phyloP scores from a whole-genome alignment of 2,329 filamentous ascomycete species.

The Nothophoma quercina region DNA sequence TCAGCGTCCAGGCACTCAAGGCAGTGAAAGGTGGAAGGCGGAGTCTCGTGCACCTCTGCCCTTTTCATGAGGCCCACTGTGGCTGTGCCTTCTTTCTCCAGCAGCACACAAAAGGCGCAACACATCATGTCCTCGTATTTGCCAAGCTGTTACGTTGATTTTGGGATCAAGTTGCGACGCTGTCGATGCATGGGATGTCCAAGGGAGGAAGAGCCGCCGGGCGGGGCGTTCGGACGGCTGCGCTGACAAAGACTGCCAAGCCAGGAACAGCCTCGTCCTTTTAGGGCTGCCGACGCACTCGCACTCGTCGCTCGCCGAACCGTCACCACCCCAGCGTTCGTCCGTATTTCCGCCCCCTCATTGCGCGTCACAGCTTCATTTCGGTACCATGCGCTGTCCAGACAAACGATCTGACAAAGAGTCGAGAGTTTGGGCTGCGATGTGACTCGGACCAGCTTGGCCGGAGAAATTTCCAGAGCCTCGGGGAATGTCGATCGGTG shows the following conservation, averaged over 20 bases:
- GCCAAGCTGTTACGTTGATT: too few relatives aligned
- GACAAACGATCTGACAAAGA: neutral
- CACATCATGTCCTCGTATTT: too few relatives aligned
- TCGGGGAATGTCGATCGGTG: neutral
- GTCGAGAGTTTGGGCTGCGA: neutral
- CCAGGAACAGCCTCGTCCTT: neutral
- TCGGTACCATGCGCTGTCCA: neutral
- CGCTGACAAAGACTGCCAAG: neutral
- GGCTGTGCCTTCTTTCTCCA: neutral
- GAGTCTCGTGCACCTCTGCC: neutral
- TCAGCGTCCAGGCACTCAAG: neutral
- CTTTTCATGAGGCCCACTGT: neutral
- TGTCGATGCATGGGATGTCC: too few relatives aligned
- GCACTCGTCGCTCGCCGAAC: neutral
- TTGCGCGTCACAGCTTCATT: neutral
- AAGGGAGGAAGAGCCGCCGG: too few relatives aligned
- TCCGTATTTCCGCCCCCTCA: neutral
- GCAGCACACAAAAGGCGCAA: neutral
- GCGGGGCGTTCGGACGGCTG: neutral
- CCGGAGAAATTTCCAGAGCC: neutral
- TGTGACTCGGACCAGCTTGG: neutral
- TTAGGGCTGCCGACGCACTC: too few relatives aligned
- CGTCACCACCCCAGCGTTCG: neutral
- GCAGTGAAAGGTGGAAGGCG: conserved; percentile 1
- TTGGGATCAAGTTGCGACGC: too few relatives aligned